phyloP scores from a whole-genome alignment of 306 rosid genomes.

The Fragaria iinumae region DNA sequence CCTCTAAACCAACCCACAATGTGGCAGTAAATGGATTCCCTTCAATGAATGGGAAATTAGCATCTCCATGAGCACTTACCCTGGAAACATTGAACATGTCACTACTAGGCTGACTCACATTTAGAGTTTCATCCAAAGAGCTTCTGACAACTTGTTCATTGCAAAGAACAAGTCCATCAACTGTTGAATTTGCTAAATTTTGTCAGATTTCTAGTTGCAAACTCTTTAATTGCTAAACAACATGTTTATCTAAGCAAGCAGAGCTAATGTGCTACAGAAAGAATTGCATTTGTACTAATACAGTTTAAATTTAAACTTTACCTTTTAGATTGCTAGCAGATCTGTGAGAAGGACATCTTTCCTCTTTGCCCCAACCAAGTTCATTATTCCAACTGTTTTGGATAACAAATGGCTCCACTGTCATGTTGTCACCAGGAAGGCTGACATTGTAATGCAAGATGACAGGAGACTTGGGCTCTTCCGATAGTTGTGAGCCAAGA shows the following conservation, averaged over 20 bases:
- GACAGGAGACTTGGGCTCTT: constrained; percentile 56
- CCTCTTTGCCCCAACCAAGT: constrained; percentile 81
- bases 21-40: constrained; percentile 87
- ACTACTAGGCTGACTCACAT: constrained; percentile 44
- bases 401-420: constrained; percentile 69
- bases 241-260: background rate
- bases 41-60: constrained; percentile 78
- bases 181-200: constrained; percentile 44
- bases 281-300: background rate
- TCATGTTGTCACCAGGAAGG: constrained; percentile 74
- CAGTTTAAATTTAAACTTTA: constrained; percentile 18
- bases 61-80: constrained; percentile 59
- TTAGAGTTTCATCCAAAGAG: constrained; percentile 46
- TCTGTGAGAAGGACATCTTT: constrained; percentile 68
- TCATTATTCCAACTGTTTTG: constrained; percentile 84
- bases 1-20: constrained; percentile 84
- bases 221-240: background rate
- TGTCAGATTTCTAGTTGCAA: constrained; percentile 30
- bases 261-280: background rate
- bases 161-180: constrained; percentile 90
- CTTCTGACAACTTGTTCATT: constrained; percentile 70
- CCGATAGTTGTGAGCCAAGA: constrained; percentile 50
- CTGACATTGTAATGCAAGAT: constrained; percentile 74
- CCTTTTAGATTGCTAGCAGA: constrained; percentile 56
- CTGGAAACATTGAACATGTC: constrained; percentile 49